These are phyloP conservation scores for Candida pini DNA, from an alignment of 805 yeast species.

Conservation along the genomic window DNA sequence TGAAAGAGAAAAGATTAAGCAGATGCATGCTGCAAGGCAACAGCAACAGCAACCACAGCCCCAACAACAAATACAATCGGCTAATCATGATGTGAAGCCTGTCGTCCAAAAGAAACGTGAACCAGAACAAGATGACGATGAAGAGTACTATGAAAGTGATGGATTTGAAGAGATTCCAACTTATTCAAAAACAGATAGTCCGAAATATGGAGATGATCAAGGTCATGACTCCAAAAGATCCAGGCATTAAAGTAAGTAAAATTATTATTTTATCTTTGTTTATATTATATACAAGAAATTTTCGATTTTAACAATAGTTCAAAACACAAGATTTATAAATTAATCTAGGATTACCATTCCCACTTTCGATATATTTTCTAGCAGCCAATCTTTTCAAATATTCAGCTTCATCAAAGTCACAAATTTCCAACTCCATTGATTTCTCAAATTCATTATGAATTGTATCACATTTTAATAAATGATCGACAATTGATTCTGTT, in stretches of 20 bases:
- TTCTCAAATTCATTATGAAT: constrained; percentile 31
- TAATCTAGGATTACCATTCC: constrained; percentile 62
- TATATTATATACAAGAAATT: constrained; percentile 8
- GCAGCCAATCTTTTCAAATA: constrained; percentile 32
- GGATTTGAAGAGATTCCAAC: constrained; percentile 33
- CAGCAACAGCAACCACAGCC: constrained; percentile 12
- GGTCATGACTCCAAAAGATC: constrained; percentile 12
- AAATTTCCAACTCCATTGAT: constrained; percentile 12
- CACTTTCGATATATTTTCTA: constrained; percentile 50
- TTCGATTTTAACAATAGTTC: constrained; percentile 22
- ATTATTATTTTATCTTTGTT: constrained; percentile 2
- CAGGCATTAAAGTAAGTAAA: constrained; percentile 2
- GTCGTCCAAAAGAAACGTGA: not conserved
- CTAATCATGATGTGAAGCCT: too few species aligned
- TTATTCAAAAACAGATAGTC: constrained; percentile 20
- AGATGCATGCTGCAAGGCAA: constrained; percentile 17
- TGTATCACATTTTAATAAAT: constrained; percentile 36
- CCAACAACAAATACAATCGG: constrained; percentile 8
- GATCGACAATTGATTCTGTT: constrained; percentile 35
- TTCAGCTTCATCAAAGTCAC: constrained; percentile 9
- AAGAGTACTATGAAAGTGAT: constrained; percentile 29
- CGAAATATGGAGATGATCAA: constrained; percentile 23
- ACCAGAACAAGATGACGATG: constrained; percentile 13
- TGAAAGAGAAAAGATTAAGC: constrained; percentile 39
- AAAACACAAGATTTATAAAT: constrained; percentile 37